Base-by-base conservation (phyloP, 768 basidiomycete genomes). In the Candolleomyces aberdarensis region DNA sequence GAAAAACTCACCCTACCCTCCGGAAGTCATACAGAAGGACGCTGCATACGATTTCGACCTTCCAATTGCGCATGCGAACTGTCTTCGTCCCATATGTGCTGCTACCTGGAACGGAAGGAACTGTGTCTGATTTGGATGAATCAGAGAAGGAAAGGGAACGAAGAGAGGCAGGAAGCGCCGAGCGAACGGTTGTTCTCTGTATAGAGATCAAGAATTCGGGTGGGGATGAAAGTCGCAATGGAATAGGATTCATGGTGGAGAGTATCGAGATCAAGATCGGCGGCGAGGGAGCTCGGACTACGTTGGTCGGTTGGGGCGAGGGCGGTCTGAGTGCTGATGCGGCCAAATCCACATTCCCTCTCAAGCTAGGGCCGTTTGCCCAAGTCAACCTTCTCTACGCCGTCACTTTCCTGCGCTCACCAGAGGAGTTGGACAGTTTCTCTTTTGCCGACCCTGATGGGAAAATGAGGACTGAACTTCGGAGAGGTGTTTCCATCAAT, bases 1-100 rank as follows among this genome's bases (percentile, higher is more conserved):
- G 78, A 40, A 74, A 74, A 64, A 78, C 83, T 1, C 84, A 78
- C 36, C 83, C 89, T 0, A 91, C 92, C 0, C 76, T 97, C 10
- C 86, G 92, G 51, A 95, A 94, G 70, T 92, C 93, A 1, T 95
- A 86, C 71, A 83, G 94, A 29, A 88, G 90, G 67, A 87, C 89
- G 0, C 74, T 97, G 17, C 80, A 82, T 49, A 89, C 91, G 0
- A 86, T 89, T 3, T 90, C 91, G 29, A 94, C 93, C 3, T 90
- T 97, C 72, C 83, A 87, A 20, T 90, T 97, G 26, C 86, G 94
- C 39, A 96, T 96, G 95, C 84, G 94, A n/a, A 95, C 94, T 0
- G 89, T 94, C 5, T 93, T 95, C 64, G 87, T 96, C 11, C 95
- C 95, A 0, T 88, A 92, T 65, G 83, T 95, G 20, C 78, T 94